phyloP scores from a whole-genome alignment of 352 stramenopile species.

The Globisporangium nagaii region DNA sequence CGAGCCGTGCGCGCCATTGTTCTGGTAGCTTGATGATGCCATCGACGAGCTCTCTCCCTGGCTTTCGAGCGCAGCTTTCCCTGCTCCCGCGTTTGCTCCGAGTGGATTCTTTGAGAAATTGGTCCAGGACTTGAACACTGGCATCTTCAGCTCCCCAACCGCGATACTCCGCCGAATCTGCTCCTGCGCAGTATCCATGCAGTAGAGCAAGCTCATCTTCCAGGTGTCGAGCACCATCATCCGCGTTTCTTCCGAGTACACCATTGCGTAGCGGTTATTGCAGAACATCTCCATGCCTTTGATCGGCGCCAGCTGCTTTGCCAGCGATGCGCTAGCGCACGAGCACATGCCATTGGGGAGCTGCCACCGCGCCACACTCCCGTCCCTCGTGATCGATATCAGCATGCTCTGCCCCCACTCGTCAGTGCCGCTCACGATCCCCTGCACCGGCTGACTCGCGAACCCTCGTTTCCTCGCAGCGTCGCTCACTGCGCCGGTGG shows the following conservation, averaged over 20 bases:
- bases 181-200: slow-evolving; percentile 71
- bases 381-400: slow-evolving; percentile 48
- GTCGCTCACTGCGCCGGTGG: neutral
- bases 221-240: slow-evolving; percentile 80
- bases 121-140: slow-evolving; percentile 5
- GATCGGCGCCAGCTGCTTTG: slow-evolving; percentile 52
- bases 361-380: slow-evolving; percentile 55
- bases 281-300: slow-evolving; percentile 70
- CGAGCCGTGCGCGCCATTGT: neutral
- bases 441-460: slow-evolving; percentile 29
- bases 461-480: neutral
- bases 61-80: neutral
- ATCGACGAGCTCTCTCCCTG: neutral
- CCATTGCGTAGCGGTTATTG: slow-evolving; percentile 62
- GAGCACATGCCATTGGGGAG: slow-evolving; percentile 62
- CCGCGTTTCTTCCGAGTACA: slow-evolving; percentile 61
- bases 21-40: neutral
- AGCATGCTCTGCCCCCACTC: slow-evolving; percentile 77
- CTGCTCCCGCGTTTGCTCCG: neutral
- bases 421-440: slow-evolving; percentile 63
- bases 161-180: slow-evolving; percentile 71
- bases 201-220: slow-evolving; percentile 66
- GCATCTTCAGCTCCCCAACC: slow-evolving; percentile 48
- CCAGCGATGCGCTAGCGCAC: slow-evolving; percentile 40
- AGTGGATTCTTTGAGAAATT: slow-evolving; percentile 1